These are phyloP conservation scores for Tetrapyrgos nigripes DNA, from an alignment of 1,284 basidiomycete species.

Conservation along the genomic window DNA sequence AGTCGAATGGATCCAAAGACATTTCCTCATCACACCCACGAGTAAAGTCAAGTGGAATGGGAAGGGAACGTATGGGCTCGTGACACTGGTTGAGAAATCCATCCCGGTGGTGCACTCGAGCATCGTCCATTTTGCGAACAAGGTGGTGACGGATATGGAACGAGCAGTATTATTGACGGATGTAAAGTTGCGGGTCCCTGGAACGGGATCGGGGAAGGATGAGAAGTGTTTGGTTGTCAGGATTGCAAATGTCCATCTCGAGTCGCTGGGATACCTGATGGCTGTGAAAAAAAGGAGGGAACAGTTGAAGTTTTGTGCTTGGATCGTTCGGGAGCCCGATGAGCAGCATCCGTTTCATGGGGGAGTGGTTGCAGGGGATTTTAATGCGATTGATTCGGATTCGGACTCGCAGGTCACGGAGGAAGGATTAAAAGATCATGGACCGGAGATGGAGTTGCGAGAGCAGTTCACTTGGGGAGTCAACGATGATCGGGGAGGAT, in stretches of 20 bases:
- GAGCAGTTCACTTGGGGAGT: constrained; percentile 68
- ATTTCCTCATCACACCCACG: constrained; percentile 63
- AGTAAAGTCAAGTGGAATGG: constrained; percentile 58
- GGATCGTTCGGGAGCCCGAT: constrained; percentile 28
- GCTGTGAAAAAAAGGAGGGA: constrained; percentile 34
- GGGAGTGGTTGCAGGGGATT: constrained; percentile 71
- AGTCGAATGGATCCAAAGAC: constrained; percentile 63
- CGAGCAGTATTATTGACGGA: constrained; percentile 55
- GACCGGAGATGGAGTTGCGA: constrained; percentile 40
- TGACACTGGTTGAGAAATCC: constrained; percentile 66
- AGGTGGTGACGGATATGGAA: constrained; percentile 46
- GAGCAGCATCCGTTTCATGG: constrained; percentile 44
- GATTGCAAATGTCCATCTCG: constrained; percentile 73
- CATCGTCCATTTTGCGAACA: constrained; percentile 53
- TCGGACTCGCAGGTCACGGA: constrained; percentile 50
- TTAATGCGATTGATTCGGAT: constrained; percentile 63
- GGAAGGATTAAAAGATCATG: constrained; percentile 62
- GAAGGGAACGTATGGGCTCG: constrained; percentile 57
- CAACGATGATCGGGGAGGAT: constrained; percentile 32
- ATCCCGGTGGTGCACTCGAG: constrained; percentile 51
- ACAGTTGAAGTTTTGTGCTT: constrained; percentile 61
- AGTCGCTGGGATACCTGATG: constrained; percentile 53
- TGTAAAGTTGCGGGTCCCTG: constrained; percentile 49
- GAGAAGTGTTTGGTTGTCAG: constrained; percentile 49
- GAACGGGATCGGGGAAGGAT: constrained; percentile 29